Percentiles rank a stretch among this genome's conserved stretches.
phyloP scores from a whole-genome alignment of 768 basidiomycete genomes.

The Amanita pallidorosea region DNA sequence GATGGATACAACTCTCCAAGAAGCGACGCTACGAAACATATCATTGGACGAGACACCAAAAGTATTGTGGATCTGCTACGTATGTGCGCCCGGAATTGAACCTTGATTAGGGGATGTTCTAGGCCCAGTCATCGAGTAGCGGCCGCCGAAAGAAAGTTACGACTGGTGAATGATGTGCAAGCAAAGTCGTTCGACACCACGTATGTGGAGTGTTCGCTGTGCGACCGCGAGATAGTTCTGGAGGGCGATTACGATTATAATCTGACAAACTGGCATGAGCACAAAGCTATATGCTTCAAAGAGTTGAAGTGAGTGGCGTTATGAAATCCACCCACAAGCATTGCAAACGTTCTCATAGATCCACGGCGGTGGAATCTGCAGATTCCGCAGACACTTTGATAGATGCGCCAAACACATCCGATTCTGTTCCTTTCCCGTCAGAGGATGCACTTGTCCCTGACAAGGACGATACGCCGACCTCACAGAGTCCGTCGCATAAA shows the following conservation, averaged over 20 bases:
- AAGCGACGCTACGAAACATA: conserved; percentile 27
- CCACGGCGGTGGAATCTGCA: not conserved
- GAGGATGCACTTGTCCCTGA: not conserved
- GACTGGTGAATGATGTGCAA: conserved; percentile 54
- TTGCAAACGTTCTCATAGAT: not conserved
- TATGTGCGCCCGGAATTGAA: conserved; percentile 13
- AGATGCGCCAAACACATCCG: not conserved
- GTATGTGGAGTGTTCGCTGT: conserved; percentile 41
- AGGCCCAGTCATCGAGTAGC: conserved; percentile 53
- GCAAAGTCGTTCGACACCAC: conserved; percentile 35
- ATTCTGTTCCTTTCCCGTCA: conserved; percentile 2
- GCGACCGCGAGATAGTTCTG: conserved; percentile 32
- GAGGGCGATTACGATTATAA: conserved; percentile 48
- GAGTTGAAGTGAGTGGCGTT: conserved; percentile 8
- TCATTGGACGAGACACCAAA: conserved; percentile 48
- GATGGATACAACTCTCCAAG: conserved; percentile 47
- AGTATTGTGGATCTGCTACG: conserved; percentile 33
- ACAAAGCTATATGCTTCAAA: conserved; percentile 40
- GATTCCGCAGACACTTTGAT: not conserved
- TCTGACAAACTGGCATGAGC: conserved; percentile 49
- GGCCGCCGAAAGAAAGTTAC: conserved; percentile 49
- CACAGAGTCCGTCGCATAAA: not conserved
- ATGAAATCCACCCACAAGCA: not conserved
- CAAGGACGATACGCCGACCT: not conserved
- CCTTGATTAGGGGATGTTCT: not conserved